Evolutionary conservation across 331 rosid genomes (phyloP), one percentile per base, ranked within the genome.

Genomic region (Acacia pycnantha): DNA sequence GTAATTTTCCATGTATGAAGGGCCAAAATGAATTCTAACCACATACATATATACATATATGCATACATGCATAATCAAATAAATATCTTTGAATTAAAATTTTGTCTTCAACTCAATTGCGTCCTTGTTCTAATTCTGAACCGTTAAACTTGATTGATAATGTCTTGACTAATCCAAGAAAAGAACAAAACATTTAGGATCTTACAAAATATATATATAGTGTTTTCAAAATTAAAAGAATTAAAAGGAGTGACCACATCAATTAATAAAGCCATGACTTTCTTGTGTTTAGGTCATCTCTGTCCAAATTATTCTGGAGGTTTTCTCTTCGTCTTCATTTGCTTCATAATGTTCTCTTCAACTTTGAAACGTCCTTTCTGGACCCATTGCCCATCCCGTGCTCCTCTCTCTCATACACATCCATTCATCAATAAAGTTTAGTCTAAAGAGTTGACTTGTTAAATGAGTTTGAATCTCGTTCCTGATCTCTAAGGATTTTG

Each of bases 241-340:
- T 11, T n/a, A n/a, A 70, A 70, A 14, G 54, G 5, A 22, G 27
- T 44, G 70, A 31, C n/a, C 44, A 31, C 44, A 65, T 65, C 4
- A 31, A 29, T 65, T 2, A 33, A 70, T 22, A 6, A 70, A 44
- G 35, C 19, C 31, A 24, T 70, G 37, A 44, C 75, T 43, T 43
- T 70, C 13, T 24, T 22, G 37, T 24, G 75, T 70, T 70, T 44
- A 24, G n/a, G 35, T 44, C 56, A 44, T 43, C 50, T 33, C 37
- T 27, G 80, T 83, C 85, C 85, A 73, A 46, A 26, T 51, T 29
- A 47, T 71, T 81, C 81, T 77, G 92, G 82, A 77, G 79, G 50
- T 85, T 56, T 83, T 83, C 76, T 82, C 11, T 40, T 85, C 68
- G 92, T 88, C 85, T 75, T 77, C 74, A 88, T 80, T 18, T 77